phyloP scores from a whole-genome alignment of 495 filamentous ascomycete genomes.

The Platismatia glauca region DNA sequence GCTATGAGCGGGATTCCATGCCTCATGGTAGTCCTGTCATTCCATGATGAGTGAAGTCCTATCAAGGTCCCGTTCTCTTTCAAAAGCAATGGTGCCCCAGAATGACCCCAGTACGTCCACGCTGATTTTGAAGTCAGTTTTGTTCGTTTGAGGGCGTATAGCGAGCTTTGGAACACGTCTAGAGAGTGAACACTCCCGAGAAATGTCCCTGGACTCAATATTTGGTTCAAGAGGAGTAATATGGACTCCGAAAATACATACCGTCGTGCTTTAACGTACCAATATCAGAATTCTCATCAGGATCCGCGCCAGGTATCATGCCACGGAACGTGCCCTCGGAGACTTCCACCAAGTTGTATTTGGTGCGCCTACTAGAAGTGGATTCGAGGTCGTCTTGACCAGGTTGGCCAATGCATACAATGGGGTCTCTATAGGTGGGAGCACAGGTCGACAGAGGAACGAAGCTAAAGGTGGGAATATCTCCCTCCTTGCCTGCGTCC shows the following conservation, averaged over 20 bases:
- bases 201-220: too few species aligned
- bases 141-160: too few species aligned
- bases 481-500: not conserved
- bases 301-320: slow-evolving; percentile 30
- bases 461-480: not conserved
- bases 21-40: slow-evolving; percentile 39
- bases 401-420: slow-evolving; percentile 37
- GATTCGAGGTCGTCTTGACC: slow-evolving; percentile 40
- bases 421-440: not conserved
- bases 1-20: slow-evolving; percentile 36
- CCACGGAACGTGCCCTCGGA: slow-evolving; percentile 33
- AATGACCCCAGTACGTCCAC: slow-evolving; percentile 50
- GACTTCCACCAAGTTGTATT: slow-evolving; percentile 38
- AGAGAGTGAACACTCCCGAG: too few species aligned
- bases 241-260: too few species aligned
- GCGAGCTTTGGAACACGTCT: too few species aligned
- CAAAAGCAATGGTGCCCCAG: slow-evolving; percentile 36
- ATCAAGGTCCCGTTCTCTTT: slow-evolving; percentile 28
- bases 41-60: slow-evolving; percentile 41
- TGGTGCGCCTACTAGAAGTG: slow-evolving; percentile 24
- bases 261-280: slow-evolving; percentile 41
- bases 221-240: too few species aligned
- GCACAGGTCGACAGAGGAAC: not conserved
- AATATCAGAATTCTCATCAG: slow-evolving; percentile 40
- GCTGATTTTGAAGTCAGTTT: too few species aligned